Base-by-base conservation (phyloP, 2,329 filamentous ascomycete species). In the Meredithiella fracta region DNA sequence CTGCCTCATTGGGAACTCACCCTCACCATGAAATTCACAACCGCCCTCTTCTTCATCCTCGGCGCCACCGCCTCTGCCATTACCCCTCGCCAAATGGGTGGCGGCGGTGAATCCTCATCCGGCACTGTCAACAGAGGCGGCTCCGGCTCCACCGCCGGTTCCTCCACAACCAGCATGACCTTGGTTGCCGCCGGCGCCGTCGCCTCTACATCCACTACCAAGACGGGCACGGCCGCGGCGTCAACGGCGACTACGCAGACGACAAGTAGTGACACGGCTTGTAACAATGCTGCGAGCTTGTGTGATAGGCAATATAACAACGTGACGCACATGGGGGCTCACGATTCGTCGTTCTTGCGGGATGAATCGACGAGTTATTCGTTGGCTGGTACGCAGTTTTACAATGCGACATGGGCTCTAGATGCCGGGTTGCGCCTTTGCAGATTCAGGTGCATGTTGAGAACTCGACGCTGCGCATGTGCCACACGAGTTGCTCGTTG, bases 231-330 rank as follows among this genome's bases (percentile, higher is more conserved):
- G n/a, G 20, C 52, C 9, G 55, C 38, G 29, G 14, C 53, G 17
- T 42, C 51, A 26, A 29, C 51, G 15, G 11, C 38, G 9, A 56
- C 56, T 17, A 51, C 61, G 15, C 54, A 59, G 3, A 62, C 64
- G 22, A 63, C 63, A 15, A 60, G 53, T 34, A 49, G 61, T 31
- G 37, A 49, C 11, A 59, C 58, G 23, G 79, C 81, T 31, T 92
- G 87, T 76, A 92, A 92, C 70, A 91, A 91, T 72, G 88, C 84
- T 0, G 84, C 85, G 0, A 70, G 74, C 47, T 76, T 92, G 42
- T 92, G 87, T 72, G 72, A 70, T 59, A 79, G 78, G 60, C 70
- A 77, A 17, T 92, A 92, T 71, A 82, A 80, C 69, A 79, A 84
- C 61, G 77, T 92, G 62, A 90, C 86, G 2, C 77, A 90, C 66